Conservation (phyloP, 2,329 filamentous ascomycete genomes). For the Talaromyces atroroseus region DNA sequence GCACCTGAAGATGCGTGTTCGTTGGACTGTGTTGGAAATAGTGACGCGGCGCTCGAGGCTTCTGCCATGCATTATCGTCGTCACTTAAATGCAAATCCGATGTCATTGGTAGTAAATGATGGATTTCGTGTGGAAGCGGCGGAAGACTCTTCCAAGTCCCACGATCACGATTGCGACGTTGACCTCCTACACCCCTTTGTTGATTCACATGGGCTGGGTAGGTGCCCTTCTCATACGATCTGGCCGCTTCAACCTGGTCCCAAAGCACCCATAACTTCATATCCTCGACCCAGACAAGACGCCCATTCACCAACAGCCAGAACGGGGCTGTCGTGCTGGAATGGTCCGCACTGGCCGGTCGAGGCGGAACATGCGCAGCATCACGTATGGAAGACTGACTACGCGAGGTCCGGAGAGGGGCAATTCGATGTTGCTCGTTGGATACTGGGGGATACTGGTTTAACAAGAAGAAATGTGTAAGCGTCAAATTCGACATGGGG, state of each 20-base stretch:
- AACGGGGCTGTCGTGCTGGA: neutral
- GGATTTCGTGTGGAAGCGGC: conserved; percentile 25
- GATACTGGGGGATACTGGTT: neutral
- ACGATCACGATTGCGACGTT: neutral
- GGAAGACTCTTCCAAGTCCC: conserved; percentile 16
- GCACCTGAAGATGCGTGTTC: conserved; percentile 12
- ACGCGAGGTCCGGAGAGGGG: conserved; percentile 4
- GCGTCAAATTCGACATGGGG: neutral
- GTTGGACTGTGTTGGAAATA: neutral
- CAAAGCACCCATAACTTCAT: conserved; percentile 24
- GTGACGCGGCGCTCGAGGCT: neutral
- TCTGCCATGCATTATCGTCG: neutral
- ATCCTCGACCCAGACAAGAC: conserved; percentile 27
- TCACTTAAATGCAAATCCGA: neutral
- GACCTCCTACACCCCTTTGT: neutral
- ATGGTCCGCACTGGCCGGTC: conserved; percentile 7
- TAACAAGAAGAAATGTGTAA: neutral
- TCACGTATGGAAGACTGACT: conserved; percentile 8
- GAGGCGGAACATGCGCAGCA: conserved; percentile 6
- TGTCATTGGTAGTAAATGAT: conserved; percentile 16
- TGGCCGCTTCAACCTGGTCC: conserved; percentile 3
- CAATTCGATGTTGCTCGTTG: neutral
- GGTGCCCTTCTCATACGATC: neutral
- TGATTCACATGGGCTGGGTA: neutral
- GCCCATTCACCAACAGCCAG: conserved; percentile 13